phyloP scores from a whole-genome alignment of 495 filamentous ascomycete genomes.

The Penicillium manginii region DNA sequence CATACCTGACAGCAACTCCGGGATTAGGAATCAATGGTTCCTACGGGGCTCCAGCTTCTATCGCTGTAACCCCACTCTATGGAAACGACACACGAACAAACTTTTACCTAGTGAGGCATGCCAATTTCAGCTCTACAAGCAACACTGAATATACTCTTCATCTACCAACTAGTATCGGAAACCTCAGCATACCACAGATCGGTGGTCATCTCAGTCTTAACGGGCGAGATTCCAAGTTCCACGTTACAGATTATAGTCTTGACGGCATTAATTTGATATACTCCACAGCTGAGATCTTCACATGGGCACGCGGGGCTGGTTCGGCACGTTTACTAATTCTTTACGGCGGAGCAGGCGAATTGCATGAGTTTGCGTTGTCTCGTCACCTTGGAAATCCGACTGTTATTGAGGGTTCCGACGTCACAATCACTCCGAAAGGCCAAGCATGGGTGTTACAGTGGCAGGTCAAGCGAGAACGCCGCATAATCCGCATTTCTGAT shows the following conservation, averaged over 20 bases:
- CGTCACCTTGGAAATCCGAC: slow-evolving; percentile 25
- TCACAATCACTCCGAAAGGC: slow-evolving; percentile 36
- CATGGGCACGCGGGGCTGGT: slow-evolving; percentile 56
- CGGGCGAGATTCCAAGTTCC: slow-evolving; percentile 70
- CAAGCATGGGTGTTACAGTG: slow-evolving; percentile 54
- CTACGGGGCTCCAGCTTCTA: slow-evolving; percentile 44
- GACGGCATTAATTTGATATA: slow-evolving; percentile 62
- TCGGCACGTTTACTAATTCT: slow-evolving; percentile 61
- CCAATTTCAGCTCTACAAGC: slow-evolving; percentile 52
- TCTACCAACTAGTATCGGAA: slow-evolving; percentile 58
- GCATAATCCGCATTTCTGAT: slow-evolving; percentile 49
- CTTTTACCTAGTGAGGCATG: slow-evolving; percentile 65
- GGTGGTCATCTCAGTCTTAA: slow-evolving; percentile 61
- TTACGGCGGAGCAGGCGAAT: slow-evolving; percentile 65
- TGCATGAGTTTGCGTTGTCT: slow-evolving; percentile 62
- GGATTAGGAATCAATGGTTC: slow-evolving; percentile 44
- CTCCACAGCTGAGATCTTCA: slow-evolving; percentile 72
- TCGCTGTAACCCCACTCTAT: slow-evolving; percentile 59
- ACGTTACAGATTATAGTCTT: slow-evolving; percentile 70
- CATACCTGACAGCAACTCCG: slow-evolving; percentile 57
- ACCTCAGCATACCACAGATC: slow-evolving; percentile 60
- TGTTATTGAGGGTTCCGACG: slow-evolving; percentile 25
- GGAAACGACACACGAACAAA: slow-evolving; percentile 45
- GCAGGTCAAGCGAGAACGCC: slow-evolving; percentile 40
- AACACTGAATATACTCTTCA: slow-evolving; percentile 59